Evolutionary conservation across 108 stramenopile species (phyloP).

Genomic region (Discostella pseudostelligera): DNA sequence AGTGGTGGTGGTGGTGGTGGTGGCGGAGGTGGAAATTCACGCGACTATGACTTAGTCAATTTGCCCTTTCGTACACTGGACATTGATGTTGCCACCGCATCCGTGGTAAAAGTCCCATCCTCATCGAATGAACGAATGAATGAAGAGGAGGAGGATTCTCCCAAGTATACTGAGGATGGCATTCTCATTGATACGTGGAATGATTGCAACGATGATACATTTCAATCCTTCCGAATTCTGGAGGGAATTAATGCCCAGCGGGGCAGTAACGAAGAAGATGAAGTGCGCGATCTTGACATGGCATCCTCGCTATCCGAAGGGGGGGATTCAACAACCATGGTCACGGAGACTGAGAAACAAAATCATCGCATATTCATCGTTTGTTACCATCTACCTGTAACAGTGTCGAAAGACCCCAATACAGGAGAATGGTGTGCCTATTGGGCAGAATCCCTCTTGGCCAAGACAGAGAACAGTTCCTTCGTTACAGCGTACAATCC

Average conservation of each 20-base stretch:
- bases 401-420: conserved; percentile 38
- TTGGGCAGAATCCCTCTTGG: conserved; percentile 72
- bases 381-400: conserved; percentile 74
- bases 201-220: conserved; percentile 23
- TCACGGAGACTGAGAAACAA: background rate
- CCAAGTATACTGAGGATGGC: conserved; percentile 36
- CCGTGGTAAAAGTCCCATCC: conserved; percentile 5
- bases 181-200: conserved; percentile 42
- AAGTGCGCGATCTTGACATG: conserved; percentile 28
- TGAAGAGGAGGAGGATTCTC: conserved; percentile 7
- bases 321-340: background rate
- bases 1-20: background rate
- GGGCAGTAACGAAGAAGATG: conserved; percentile 21
- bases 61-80: conserved; percentile 38
- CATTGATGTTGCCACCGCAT: conserved; percentile 24
- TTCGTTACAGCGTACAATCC: conserved; percentile 48
- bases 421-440: conserved; percentile 47
- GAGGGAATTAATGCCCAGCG: conserved; percentile 18
- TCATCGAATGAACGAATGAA: conserved; percentile 7
- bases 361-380: conserved; percentile 47
- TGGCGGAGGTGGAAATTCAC: no score
- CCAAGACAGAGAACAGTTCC: conserved; percentile 50
- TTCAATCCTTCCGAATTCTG: conserved; percentile 14
- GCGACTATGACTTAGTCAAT: conserved; percentile 18
- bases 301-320: background rate